Evolutionary conservation across 495 filamentous ascomycete genomes (phyloP), one percentile per base, ranked within the genome.

Genomic region (Lasiosphaeris hirsuta): DNA sequence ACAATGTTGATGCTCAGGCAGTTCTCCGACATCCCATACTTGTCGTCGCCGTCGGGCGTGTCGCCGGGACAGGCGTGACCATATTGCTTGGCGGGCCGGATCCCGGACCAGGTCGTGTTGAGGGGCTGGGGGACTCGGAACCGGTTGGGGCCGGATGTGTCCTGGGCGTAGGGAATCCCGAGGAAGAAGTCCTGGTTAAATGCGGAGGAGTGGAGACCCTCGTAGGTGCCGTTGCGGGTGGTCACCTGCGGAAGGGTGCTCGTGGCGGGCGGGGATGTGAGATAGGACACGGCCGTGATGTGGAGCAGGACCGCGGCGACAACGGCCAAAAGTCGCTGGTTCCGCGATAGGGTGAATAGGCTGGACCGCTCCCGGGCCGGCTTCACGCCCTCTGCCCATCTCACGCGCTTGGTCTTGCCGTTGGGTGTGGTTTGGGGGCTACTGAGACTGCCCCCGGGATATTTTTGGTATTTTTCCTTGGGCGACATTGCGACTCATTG

Each of bases 1-100:
- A 81, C 69, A n/a, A 90, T 77, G 59, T 86, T 85, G 41, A 90
- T 66, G 35, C 75, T 84, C 36, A 90, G 72, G 58, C 87, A 90
- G 67, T 90, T 79, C 62, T 89, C 86, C 23, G 79, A 73, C 35
- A 77, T 69, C 39, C 84, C 77, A 48, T 78, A 76, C 0, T 83
- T 58, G 7, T 75, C 33, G 11, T 76, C 69, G 14, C 77, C 76
- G 10, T 69, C 63, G 11, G 70, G 48, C 9, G 62, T 56, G 14
- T 80, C 75, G 54, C 84, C 81, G 7, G 83, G 81, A 49, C 83
- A 86, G 17, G 77, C 73, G 10, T 63, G 67, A 3, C 78, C 65
- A 10, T 67, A 64, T 0, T 71, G 68, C 4, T 75, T 81, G 0
- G 81, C 81, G 34, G 68, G 33, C 14, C 83, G 51, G 5, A 67